These are phyloP conservation scores for Triticum timopheevii DNA, from an alignment of 176 grass and related monocot species.

Conservation along the genomic window DNA sequence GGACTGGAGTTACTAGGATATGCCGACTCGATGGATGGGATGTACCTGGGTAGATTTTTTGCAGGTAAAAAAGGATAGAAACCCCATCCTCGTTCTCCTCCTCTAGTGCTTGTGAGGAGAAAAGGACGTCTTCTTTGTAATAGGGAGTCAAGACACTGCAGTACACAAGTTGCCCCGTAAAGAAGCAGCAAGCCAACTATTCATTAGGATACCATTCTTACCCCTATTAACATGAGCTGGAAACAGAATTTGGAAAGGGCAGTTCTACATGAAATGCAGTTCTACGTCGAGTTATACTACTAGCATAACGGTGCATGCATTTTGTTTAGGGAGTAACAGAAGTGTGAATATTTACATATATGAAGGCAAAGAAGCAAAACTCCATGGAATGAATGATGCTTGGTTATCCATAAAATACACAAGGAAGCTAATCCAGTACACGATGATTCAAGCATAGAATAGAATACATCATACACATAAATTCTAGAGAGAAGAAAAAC, in stretches of 20 bases:
- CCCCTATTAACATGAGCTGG: neutral
- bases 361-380: neutral
- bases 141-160: constrained; percentile 96
- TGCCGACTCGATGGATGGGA: neutral
- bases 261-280: neutral
- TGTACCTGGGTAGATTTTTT: constrained; percentile 96
- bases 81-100: constrained; percentile 91
- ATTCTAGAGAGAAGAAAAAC: constrained; percentile 35
- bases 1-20: neutral
- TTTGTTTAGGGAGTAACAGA: neutral
- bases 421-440: constrained; percentile 18
- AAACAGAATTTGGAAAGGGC: neutral
- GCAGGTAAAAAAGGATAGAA: constrained; percentile 96
- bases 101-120: constrained; percentile 66
- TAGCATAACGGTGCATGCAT: neutral
- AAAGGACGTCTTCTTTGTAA: constrained; percentile 90
- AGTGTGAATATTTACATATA: constrained; percentile 17
- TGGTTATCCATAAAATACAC: neutral
- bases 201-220: constrained; percentile 14
- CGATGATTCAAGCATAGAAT: constrained; percentile 18
- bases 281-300: neutral
- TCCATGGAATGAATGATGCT: neutral
- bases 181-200: neutral
- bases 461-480: neutral
- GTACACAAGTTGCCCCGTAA: constrained; percentile 21